Evolutionary conservation across 495 filamentous ascomycete genomes (phyloP).

Genomic region (Penicillium cosmopolitanum): DNA sequence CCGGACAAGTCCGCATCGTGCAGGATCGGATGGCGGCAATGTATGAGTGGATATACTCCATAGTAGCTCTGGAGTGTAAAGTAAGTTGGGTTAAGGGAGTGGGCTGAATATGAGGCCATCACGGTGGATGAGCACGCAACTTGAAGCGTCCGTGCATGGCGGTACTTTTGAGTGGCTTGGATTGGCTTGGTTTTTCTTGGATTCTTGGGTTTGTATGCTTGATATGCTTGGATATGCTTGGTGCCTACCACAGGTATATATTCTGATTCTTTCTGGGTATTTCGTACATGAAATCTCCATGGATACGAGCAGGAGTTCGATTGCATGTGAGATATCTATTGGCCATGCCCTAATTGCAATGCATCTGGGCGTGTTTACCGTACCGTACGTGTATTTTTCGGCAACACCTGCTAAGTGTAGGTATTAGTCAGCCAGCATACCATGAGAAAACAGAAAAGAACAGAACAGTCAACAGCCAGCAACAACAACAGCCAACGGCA

Average conservation of each 20-base stretch:
- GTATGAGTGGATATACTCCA: neutral
- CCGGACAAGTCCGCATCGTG: neutral
- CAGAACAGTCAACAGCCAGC: neutral
- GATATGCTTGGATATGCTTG: neutral
- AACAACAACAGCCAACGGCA: no score
- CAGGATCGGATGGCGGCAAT: conserved; percentile 1
- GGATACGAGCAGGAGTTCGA: neutral
- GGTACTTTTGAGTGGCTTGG: neutral
- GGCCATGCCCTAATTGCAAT: no score
- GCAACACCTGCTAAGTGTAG: conserved; percentile 8
- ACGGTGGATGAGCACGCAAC: conserved; percentile 26
- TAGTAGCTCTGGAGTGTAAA: neutral
- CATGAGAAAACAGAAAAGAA: neutral
- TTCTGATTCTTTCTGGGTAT: neutral
- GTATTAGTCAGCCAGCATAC: neutral
- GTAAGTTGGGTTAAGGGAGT: conserved; percentile 5
- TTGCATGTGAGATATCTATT: no score
- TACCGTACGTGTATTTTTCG: neutral
- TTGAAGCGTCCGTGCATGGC: conserved; percentile 5
- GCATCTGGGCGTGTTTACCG: neutral
- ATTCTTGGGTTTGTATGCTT: neutral
- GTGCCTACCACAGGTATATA: neutral
- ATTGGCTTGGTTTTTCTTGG: neutral
- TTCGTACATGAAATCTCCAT: neutral
- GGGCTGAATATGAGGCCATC: conserved; percentile 24